Evolutionary conservation across 345 rosid species (phyloP), one percentile per base, ranked within the genome.

Genomic region (Gossypium ekmanianum): DNA sequence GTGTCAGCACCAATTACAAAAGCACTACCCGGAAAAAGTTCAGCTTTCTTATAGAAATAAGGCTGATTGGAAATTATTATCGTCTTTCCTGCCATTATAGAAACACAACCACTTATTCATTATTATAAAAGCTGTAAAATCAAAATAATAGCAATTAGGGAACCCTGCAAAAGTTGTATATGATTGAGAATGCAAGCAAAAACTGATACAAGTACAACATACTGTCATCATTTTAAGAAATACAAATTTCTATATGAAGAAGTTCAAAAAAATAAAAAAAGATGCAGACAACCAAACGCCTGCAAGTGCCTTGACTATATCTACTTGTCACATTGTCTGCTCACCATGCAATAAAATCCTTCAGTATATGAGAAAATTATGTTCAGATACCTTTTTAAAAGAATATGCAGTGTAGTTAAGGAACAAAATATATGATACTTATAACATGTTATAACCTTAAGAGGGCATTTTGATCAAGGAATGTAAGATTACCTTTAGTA

Each of bases 1-100:
- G 99, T 95, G 79, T 95, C 99, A 26, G 88, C 97, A 52, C 99
- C 98, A 76, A 93, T 90, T 26, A 93, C 98, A 79, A 95, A 93
- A 68, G 92, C 86, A 81, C 99, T 95, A 74, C 97, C 98, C 2
- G 97, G 98, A 74, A 95, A 95, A 73, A 95, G 87, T 67, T 91
- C 96, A 51, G 96, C 96, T 85, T 93, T 95, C 90, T 89, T 95
- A 80, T 95, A 91, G 74, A 93, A 95, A 75, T 80, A 93, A 68
- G 98, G 99, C 87, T 95, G 98, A 81, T 87, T 93, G 79, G 99
- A 95, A 81, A 95, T 75, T 79, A 95, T 95, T 57, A 95, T 81
- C 0, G 92, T 80, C 84, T 86, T 91, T 80, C 98, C 99, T 93
- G 93, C 81, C 79, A 90, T 72, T 61, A 74, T 45, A 18, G 76